These are phyloP conservation scores for Dendrobium huoshanense DNA, from an alignment of 106 monocot species.

Conservation along the genomic window DNA sequence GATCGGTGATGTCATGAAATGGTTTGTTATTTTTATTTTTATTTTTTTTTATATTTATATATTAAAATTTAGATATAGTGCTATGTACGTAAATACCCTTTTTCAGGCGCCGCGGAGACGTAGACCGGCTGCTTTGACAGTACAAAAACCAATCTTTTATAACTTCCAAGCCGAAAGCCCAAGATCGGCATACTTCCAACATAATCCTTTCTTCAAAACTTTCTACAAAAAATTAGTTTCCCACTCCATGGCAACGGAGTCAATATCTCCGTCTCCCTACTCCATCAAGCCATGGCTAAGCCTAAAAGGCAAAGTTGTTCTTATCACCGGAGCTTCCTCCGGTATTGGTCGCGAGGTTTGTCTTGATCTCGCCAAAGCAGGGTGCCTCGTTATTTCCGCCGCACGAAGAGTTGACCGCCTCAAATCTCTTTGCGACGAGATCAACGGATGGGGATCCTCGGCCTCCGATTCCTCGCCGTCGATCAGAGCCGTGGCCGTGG, in stretches of 20 bases:
- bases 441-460: slow-evolving; percentile 6
- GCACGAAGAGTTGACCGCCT: slow-evolving; percentile 36
- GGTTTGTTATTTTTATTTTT: no score
- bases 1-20: no score
- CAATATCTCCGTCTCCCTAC: background rate
- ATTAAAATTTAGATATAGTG: no score
- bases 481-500: slow-evolving; percentile 31
- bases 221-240: no score
- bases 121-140: no score
- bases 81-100: no score
- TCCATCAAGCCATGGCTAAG: slow-evolving; percentile 5
- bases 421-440: slow-evolving; percentile 35
- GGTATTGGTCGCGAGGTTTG: slow-evolving; percentile 33
- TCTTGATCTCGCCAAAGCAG: slow-evolving; percentile 26
- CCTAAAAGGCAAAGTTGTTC: slow-evolving; percentile 26
- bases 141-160: no score
- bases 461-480: background rate
- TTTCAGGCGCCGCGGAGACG: no score
- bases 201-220: no score
- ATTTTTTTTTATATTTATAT: no score
- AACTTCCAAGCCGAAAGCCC: no score
- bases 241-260: background rate
- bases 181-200: no score
- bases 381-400: slow-evolving; percentile 29
- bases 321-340: slow-evolving; percentile 41